A percentile compares a stretch with the other conserved stretches of the same genome.
These are phyloP conservation scores for Microsporum audouinii DNA, from an alignment of 2,329 filamentous ascomycete genomes.

Conservation along the genomic window DNA sequence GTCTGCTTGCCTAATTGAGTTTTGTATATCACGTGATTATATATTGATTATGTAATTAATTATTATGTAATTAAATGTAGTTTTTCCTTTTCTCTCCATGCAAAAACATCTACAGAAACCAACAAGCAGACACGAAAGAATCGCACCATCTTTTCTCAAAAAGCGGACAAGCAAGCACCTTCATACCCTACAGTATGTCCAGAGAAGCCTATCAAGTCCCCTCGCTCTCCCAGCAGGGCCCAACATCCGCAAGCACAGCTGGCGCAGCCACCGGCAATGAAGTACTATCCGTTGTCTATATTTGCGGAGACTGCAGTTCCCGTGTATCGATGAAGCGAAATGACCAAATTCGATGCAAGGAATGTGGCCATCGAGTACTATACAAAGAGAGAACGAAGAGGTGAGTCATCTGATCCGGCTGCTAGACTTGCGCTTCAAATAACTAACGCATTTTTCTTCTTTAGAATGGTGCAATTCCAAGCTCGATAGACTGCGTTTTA, in stretches of 20 bases:
- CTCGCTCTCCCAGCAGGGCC: constrained; percentile 36
- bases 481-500: constrained; percentile 51
- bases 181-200: constrained; percentile 39
- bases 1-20: too few relatives aligned
- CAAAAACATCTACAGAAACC: background rate
- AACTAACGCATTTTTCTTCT: constrained; percentile 13
- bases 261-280: constrained; percentile 28
- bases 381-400: constrained; percentile 98
- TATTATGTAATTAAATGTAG: too few relatives aligned
- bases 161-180: background rate
- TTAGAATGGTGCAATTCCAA: constrained; percentile 96
- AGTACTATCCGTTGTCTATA: constrained; percentile 53
- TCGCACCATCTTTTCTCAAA: background rate
- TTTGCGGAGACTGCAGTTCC: constrained; percentile 74
- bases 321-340: constrained; percentile 64
- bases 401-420: constrained; percentile 42
- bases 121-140: background rate
- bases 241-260: constrained; percentile 34
- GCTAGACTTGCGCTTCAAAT: constrained; percentile 5
- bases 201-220: constrained; percentile 72
- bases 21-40: too few relatives aligned
- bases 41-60: too few relatives aligned
- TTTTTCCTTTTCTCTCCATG: too few relatives aligned
- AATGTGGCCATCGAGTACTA: constrained; percentile 87
- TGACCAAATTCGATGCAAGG: constrained; percentile 75